These are phyloP conservation scores for Raphidocelis subcapitata DNA, from an alignment of 139 green algal genomes.

Conservation along the genomic window DNA sequence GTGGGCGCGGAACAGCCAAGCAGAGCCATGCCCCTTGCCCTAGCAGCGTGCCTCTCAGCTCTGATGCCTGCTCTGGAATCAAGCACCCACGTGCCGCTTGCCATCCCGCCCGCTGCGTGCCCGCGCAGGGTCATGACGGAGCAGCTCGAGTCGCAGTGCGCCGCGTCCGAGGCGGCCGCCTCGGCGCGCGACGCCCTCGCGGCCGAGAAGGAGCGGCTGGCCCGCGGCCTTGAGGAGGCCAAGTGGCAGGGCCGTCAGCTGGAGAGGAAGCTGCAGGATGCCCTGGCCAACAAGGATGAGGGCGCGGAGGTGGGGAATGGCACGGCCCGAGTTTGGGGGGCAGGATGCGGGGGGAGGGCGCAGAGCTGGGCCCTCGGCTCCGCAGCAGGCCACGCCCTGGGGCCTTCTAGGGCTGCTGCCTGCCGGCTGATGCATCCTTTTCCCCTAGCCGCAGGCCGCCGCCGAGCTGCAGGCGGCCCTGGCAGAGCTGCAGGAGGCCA, in stretches of 20 bases:
- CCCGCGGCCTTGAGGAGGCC: slow-evolving; percentile 41
- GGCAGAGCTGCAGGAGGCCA: neutral
- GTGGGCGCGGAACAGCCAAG: too few species aligned
- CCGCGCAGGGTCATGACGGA: too few species aligned
- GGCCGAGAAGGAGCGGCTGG: slow-evolving; percentile 31
- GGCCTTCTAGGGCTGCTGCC: too few species aligned
- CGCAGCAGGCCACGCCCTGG: too few species aligned
- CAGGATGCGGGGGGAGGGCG: neutral
- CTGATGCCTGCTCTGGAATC: too few species aligned
- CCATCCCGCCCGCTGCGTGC: too few species aligned
- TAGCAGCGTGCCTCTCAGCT: too few species aligned
- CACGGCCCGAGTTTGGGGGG: neutral
- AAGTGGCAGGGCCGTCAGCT: slow-evolving; percentile 50
- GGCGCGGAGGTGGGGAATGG: slow-evolving; percentile 25
- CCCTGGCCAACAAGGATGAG: slow-evolving; percentile 7
- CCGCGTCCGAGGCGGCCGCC: too few species aligned
- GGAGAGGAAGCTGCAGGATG: slow-evolving; percentile 45
- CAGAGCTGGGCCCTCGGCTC: neutral
- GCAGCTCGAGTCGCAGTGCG: too few species aligned
- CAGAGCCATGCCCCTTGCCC: too few species aligned
- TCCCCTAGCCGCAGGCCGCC: neutral
- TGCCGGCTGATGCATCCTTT: too few species aligned
- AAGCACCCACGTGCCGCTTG: too few species aligned
- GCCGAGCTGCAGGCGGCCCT: slow-evolving; percentile 7
- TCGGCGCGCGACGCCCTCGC: neutral